Evolutionary conservation across 2,329 filamentous ascomycete species (phyloP).

Genomic region (Ceratocystis papillata): DNA sequence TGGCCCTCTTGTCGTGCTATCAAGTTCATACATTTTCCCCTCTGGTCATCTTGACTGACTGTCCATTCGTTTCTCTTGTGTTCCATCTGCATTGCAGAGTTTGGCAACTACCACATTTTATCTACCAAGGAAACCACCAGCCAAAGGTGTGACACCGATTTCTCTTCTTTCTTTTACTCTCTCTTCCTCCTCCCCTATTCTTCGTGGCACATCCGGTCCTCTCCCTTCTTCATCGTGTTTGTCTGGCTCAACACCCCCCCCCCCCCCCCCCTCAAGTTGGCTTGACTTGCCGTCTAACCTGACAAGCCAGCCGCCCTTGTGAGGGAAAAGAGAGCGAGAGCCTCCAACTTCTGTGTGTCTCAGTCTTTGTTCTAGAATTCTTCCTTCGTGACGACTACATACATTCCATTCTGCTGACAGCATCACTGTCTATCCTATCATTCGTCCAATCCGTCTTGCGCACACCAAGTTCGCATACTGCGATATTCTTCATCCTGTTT

Average conservation of each 20-base stretch:
- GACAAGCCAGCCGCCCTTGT: not conserved
- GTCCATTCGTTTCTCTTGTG: slow-evolving; percentile 17
- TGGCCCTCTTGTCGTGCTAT: not conserved
- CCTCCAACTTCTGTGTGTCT: not conserved
- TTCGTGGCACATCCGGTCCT: not conserved
- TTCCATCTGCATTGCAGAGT: not conserved
- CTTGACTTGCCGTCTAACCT: not conserved
- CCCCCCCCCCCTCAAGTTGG: not conserved
- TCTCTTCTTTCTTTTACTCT: slow-evolving; percentile 9
- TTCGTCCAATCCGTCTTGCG: not conserved
- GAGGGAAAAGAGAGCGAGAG: not conserved
- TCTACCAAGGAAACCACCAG: not conserved
- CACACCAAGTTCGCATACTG: not conserved
- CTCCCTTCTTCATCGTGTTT: not conserved
- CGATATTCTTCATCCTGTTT: not conserved
- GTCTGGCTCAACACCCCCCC: not conserved
- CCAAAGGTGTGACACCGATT: not conserved
- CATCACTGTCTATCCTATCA: not conserved
- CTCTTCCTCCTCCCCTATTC: not conserved
- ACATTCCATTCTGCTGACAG: not conserved
- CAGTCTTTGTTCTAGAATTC: slow-evolving; percentile 6
- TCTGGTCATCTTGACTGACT: slow-evolving; percentile 15
- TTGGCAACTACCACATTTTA: not conserved
- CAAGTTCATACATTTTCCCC: not conserved
- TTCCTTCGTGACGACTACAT: slow-evolving; percentile 5